Base-by-base conservation (phyloP, 2,329 filamentous ascomycete genomes). In the Fusarium gaditjirri region DNA sequence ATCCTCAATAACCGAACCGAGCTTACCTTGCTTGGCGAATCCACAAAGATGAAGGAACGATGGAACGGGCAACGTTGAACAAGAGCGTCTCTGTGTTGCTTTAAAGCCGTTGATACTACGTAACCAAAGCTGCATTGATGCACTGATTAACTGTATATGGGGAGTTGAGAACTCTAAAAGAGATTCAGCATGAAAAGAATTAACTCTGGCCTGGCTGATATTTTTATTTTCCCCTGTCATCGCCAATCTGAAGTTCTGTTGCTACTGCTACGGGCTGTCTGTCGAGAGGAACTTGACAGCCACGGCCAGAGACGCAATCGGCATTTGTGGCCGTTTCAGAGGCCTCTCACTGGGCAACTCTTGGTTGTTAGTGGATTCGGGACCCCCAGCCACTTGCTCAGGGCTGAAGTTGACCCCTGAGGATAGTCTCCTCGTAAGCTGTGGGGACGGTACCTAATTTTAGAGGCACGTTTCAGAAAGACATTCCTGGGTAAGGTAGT, bases 391-490 rank as follows among this genome's bases (percentile, higher is more conserved):
- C 68, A 64, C 53, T 62, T 29, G 21, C 58, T 62, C 46, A 41
- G 46, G 57, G 47, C 57, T 54, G 47, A 54, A 44, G 38, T 42
- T 33, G 65, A 61, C 65, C 70, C 70, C 70, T 73, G 70, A 71
- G 36, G 58, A 42, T 49, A 19, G 38, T 49, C 38, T 57, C 42
- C 58, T 73, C 70, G 54, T 73, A 68, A 63, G 35, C 47, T 47
- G 65, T 68, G 65, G 65, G 44, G 70, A 50, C 49, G 50, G 57
- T 57, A 69, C 39, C 65, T 68, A 68, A 73, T 71, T 62, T 68
- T 71, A 72, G 70, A 73, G 66, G 70, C 58, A 42, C 57, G 70
- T 73, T 73, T 73, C 70, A 73, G 70, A 64, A 53, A 61, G 46
- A 55, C 38, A 38, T 50, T 60, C 65, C 60, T 72, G 66, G 60